Conservation (phyloP, 306 rosid genomes). For the Acacia melanoxylon region DNA sequence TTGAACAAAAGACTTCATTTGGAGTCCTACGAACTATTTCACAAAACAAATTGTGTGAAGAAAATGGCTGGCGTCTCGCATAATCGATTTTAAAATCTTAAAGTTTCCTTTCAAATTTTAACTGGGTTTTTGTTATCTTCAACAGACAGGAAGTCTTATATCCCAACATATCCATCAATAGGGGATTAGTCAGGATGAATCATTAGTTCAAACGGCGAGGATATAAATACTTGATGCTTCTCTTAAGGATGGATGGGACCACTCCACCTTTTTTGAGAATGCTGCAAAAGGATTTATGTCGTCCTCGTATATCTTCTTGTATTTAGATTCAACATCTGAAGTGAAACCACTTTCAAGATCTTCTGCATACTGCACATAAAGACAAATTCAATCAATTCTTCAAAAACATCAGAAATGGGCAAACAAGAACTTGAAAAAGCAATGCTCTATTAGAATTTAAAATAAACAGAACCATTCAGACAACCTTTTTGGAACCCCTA, state of each 20-base stretch:
- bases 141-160: slow-evolving; percentile 1
- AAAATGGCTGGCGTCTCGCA: neutral
- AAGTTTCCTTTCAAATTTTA: slow-evolving; percentile 12
- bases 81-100: neutral
- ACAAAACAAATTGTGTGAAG: neutral
- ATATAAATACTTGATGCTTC: slow-evolving; percentile 5
- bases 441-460: neutral
- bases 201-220: slow-evolving; percentile 14
- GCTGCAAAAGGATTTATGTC: slow-evolving; percentile 99
- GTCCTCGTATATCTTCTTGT: slow-evolving; percentile 96
- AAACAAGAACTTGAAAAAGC: neutral
- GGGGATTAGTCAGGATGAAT: slow-evolving; percentile 19
- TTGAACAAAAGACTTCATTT: neutral
- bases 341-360: slow-evolving; percentile 93
- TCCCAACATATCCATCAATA: slow-evolving; percentile 10
- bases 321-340: slow-evolving; percentile 97
- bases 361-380: slow-evolving; percentile 71
- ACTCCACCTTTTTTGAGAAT: slow-evolving; percentile 85
- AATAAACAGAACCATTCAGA: slow-evolving; percentile 24
- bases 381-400: slow-evolving; percentile 24
- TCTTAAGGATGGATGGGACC: slow-evolving; percentile 15
- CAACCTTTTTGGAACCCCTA: slow-evolving; percentile 93
- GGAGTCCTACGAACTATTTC: slow-evolving; percentile 9
- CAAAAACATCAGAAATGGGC: neutral
- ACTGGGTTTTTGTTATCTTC: slow-evolving; percentile 11